Evolutionary conservation across 2,329 filamentous ascomycete species (phyloP).

Genomic region (Mycosphaerella arachidis): DNA sequence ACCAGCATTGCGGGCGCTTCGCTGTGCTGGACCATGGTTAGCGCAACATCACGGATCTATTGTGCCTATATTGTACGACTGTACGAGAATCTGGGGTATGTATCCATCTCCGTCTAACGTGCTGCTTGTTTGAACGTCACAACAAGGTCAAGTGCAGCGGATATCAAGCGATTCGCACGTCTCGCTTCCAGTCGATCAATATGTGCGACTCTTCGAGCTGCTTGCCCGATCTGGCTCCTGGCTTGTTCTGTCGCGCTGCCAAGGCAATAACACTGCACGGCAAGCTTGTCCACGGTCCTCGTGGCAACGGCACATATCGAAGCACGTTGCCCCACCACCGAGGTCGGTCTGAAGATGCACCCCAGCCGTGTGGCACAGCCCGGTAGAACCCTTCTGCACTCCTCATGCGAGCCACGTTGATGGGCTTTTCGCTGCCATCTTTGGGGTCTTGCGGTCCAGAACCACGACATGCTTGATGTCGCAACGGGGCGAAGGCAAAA

Average conservation of each 20-base stretch:
- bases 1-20: background rate
- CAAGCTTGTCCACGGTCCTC: background rate
- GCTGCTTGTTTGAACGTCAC: background rate
- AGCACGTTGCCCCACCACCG: background rate
- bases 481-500: background rate
- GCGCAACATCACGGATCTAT: background rate
- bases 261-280: background rate
- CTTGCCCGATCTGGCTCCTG: background rate
- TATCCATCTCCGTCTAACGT: background rate
- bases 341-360: background rate
- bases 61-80: background rate
- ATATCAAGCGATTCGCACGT: background rate
- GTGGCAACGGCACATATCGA: background rate
- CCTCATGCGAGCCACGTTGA: background rate
- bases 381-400: background rate
- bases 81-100: background rate
- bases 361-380: background rate
- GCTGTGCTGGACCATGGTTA: background rate
- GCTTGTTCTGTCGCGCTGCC: background rate
- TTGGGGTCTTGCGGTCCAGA: background rate
- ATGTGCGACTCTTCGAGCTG: background rate
- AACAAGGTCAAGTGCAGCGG: background rate
- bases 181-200: background rate
- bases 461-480: background rate
- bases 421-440: background rate